phyloP scores from a whole-genome alignment of 306 rosid genomes.

The Begonia fuchsioides region DNA sequence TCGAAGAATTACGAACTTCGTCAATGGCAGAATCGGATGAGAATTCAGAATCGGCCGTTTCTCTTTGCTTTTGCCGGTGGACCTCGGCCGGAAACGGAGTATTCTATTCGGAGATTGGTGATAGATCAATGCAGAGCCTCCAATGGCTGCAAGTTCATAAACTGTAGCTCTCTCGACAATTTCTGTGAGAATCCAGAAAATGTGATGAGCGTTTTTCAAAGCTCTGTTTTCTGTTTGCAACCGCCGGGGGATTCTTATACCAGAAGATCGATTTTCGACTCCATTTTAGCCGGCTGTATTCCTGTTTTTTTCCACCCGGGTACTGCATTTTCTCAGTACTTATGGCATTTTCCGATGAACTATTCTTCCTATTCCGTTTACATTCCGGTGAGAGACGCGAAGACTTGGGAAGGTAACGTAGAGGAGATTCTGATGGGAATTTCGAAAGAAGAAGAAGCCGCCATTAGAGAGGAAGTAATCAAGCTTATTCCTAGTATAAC shows the following conservation, averaged over 20 bases:
- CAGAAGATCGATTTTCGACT: conserved; percentile 71
- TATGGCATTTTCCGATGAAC: conserved; percentile 58
- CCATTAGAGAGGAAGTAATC: conserved; percentile 68
- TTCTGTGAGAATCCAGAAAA: conserved; percentile 49
- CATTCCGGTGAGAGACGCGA: conserved; percentile 51
- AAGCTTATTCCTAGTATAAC: conserved; percentile 51
- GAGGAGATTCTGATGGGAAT: conserved; percentile 38
- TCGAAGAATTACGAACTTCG: conserved; percentile 15
- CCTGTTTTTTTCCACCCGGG: conserved; percentile 94
- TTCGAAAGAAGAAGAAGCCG: conserved; percentile 30
- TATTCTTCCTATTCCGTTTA: conserved; percentile 50
- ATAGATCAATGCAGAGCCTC: conserved; percentile 52
- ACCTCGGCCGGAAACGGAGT: conserved; percentile 49
- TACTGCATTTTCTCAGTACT: conserved; percentile 67
- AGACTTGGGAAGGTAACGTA: conserved; percentile 32
- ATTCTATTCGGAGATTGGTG: conserved; percentile 44
- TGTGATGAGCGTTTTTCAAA: conserved; percentile 45
- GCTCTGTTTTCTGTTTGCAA: conserved; percentile 63
- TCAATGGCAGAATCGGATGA: conserved; percentile 42
- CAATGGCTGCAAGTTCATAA: conserved; percentile 33
- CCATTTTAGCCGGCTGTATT: conserved; percentile 72
- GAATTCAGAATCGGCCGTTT: conserved; percentile 21
- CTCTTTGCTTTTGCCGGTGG: conserved; percentile 69
- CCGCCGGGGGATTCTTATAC: conserved; percentile 86
- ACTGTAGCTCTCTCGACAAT: conserved; percentile 38